phyloP scores from a whole-genome alignment of 108 stramenopile genomes.

The Nannochloropsis oceanica region DNA sequence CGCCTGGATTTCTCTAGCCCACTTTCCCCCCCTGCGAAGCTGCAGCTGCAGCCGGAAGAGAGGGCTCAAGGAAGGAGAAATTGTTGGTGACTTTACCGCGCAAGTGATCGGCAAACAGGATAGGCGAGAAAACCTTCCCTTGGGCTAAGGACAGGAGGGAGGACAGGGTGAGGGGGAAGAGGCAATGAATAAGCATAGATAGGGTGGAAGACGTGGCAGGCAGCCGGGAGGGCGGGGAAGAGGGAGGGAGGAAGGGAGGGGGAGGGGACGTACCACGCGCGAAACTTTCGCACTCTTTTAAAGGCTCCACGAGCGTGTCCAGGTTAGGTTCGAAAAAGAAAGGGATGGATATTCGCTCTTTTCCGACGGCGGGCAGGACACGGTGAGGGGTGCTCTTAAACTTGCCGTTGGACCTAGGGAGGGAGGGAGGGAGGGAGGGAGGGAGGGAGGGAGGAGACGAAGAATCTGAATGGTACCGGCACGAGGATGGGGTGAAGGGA shows the following conservation, averaged over 20 bases:
- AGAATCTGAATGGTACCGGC: no score
- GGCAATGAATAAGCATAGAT: not conserved
- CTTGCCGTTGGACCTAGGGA: not conserved
- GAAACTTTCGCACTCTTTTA: not conserved
- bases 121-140: not conserved
- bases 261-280: not conserved
- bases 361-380: not conserved
- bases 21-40: not conserved
- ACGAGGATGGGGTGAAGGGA: no score
- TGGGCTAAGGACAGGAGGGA: not conserved
- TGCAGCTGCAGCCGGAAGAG: not conserved
- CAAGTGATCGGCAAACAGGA: not conserved
- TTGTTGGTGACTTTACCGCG: not conserved
- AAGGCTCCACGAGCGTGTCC: not conserved
- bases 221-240: no score
- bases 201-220: no score
- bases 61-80: not conserved
- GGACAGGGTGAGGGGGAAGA: not conserved
- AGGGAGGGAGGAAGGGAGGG: no score
- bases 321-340: not conserved
- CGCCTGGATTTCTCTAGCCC: not conserved
- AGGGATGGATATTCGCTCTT: not conserved
- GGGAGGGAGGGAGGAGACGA: not conserved
- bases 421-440: not conserved
- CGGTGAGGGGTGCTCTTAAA: not conserved